Conservation (phyloP, 805 yeast species). For the Zygosaccharomyces kombuchaensis region DNA sequence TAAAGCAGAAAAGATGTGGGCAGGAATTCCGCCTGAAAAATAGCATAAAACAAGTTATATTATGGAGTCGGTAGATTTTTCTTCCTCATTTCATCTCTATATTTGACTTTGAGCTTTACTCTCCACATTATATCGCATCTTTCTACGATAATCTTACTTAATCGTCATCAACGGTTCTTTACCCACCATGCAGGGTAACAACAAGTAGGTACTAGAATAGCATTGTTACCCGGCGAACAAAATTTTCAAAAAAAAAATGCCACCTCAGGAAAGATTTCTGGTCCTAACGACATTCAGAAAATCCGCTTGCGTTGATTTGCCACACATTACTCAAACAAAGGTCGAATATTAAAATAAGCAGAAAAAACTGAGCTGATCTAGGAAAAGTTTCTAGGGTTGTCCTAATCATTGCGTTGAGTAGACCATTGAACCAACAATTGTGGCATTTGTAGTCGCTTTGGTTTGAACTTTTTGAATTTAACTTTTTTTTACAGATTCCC, state of each 20-base stretch:
- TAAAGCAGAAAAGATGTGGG: too few relatives aligned
- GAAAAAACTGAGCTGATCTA: conserved; percentile 4
- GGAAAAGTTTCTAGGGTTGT: conserved; percentile 4
- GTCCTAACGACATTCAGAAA: neutral
- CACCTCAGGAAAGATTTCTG: conserved; percentile 1
- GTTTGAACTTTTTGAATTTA: neutral
- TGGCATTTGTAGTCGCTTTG: neutral
- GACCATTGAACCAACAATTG: neutral
- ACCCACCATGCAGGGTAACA: too few relatives aligned
- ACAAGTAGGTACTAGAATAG: too few relatives aligned
- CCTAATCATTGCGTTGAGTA: conserved; percentile 2
- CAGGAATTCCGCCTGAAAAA: too few relatives aligned
- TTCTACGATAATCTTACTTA: too few relatives aligned
- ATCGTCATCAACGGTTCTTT: too few relatives aligned
- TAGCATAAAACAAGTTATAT: too few relatives aligned
- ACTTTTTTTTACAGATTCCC: conserved; percentile 2
- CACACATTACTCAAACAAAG: conserved; percentile 5
- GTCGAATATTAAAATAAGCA: conserved; percentile 1
- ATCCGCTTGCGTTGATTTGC: conserved; percentile 4
- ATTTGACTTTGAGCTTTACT: too few relatives aligned
- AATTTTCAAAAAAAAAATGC: conserved; percentile 3
- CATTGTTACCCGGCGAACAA: conserved; percentile 2
- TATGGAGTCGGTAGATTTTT: too few relatives aligned
- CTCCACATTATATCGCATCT: too few relatives aligned
- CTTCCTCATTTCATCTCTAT: too few relatives aligned